Conservation (phyloP, 495 filamentous ascomycete genomes). For the Clavariopsis aquatica region DNA sequence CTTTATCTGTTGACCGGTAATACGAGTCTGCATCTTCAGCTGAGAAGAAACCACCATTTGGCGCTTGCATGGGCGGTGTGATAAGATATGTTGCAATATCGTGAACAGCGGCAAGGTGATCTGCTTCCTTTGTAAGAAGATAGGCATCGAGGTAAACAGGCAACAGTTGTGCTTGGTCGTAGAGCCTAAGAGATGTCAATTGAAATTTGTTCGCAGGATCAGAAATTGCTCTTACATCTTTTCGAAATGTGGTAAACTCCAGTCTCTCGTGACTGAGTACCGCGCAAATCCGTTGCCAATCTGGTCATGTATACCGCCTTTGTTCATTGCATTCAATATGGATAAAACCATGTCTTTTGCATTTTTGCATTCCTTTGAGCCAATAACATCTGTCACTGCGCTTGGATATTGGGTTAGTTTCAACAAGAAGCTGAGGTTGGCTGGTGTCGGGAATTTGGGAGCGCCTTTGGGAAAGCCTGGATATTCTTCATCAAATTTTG, state of each 20-base stretch:
- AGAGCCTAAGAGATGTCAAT: conserved; percentile 53
- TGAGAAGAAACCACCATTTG: conserved; percentile 78
- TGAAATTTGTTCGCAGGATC: neutral
- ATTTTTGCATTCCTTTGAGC: conserved; percentile 70
- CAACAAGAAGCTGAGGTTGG: conserved; percentile 80
- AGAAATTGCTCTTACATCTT: conserved; percentile 65
- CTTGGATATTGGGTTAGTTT: conserved; percentile 70
- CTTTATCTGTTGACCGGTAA: conserved; percentile 69
- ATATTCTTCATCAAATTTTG: conserved; percentile 73
- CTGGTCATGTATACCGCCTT: conserved; percentile 89
- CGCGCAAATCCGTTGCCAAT: conserved; percentile 88
- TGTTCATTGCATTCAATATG: conserved; percentile 78
- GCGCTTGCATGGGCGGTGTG: conserved; percentile 62
- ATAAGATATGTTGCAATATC: conserved; percentile 84
- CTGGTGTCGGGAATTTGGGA: conserved; percentile 90
- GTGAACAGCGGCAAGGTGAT: conserved; percentile 77
- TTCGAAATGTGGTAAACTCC: conserved; percentile 93
- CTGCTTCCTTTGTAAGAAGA: conserved; percentile 65
- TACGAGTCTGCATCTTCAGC: conserved; percentile 93
- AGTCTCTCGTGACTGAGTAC: conserved; percentile 87
- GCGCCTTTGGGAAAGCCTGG: conserved; percentile 72
- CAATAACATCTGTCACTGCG: conserved; percentile 81
- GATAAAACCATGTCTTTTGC: conserved; percentile 79
- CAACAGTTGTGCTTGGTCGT: conserved; percentile 88
- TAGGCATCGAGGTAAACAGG: conserved; percentile 88